Conservation (phyloP, 768 basidiomycete species). For the Xerocomellus dryophilus region DNA sequence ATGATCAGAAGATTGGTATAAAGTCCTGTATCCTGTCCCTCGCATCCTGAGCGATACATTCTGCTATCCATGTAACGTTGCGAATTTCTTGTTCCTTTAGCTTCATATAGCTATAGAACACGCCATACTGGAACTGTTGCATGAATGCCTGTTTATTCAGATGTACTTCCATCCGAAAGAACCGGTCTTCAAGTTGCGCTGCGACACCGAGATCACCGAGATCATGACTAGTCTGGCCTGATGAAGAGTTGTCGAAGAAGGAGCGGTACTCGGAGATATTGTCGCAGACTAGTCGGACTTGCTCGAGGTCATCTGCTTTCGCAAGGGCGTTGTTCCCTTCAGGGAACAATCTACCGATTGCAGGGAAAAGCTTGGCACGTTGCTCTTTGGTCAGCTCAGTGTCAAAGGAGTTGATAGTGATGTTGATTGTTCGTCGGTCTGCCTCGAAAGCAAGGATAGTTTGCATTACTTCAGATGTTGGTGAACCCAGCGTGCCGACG, state of each 20-base stretch:
- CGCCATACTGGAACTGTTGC: slow-evolving; percentile 94
- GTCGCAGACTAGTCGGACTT: slow-evolving; percentile 85
- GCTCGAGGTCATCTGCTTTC: slow-evolving; percentile 91
- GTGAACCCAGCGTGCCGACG: slow-evolving; percentile 71
- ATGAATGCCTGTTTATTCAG: slow-evolving; percentile 93
- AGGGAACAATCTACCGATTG: slow-evolving; percentile 90
- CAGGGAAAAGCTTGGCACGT: slow-evolving; percentile 90
- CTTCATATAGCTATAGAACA: slow-evolving; percentile 91
- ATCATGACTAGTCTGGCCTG: slow-evolving; percentile 33
- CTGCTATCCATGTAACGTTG: slow-evolving; percentile 91
- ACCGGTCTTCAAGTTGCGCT: slow-evolving; percentile 83
- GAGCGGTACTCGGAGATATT: slow-evolving; percentile 83
- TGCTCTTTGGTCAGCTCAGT: slow-evolving; percentile 95
- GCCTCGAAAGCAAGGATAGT: slow-evolving; percentile 93
- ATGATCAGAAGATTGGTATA: slow-evolving; percentile 78
- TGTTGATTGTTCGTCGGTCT: slow-evolving; percentile 94
- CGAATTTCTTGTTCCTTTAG: slow-evolving; percentile 90
- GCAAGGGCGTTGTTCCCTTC: slow-evolving; percentile 94
- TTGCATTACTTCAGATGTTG: slow-evolving; percentile 91
- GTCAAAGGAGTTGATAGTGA: slow-evolving; percentile 98
- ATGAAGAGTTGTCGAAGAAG: slow-evolving; percentile 71
- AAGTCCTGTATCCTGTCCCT: slow-evolving; percentile 94
- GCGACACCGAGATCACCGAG: slow-evolving; percentile 49
- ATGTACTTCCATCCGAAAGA: slow-evolving; percentile 91
- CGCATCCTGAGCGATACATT: slow-evolving; percentile 97